Conservation (phyloP, 371 early-diverging fungal species). For the Rhizopus sp. region DNA sequence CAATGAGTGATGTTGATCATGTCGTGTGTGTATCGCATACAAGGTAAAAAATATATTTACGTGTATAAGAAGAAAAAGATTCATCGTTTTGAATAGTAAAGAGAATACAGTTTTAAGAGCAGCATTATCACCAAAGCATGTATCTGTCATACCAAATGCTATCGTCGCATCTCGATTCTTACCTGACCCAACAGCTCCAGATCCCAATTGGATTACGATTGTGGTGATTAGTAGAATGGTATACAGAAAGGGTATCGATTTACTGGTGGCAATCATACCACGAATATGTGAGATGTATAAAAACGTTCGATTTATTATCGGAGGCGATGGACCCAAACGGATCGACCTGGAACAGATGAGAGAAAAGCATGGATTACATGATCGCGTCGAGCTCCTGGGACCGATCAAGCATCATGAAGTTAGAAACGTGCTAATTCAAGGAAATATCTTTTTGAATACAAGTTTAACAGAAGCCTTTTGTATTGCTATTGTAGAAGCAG, state of each 20-base stretch:
- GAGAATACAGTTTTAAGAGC: conserved; percentile 97
- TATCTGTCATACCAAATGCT: conserved; percentile 99
- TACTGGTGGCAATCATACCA: conserved; percentile 93
- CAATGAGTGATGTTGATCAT: conserved; percentile 93
- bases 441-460: conserved; percentile 98
- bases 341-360: conserved; percentile 98
- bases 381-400: conserved; percentile 93
- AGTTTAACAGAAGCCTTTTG: conserved; percentile 99
- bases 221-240: conserved; percentile 94
- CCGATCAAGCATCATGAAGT: conserved; percentile 86
- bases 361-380: conserved; percentile 91
- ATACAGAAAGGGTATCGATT: conserved; percentile 96
- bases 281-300: conserved; percentile 86
- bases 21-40: conserved; percentile 99
- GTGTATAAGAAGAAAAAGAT: background rate
- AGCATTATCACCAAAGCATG: conserved; percentile 83
- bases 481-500: conserved; percentile 99
- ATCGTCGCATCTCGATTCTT: conserved; percentile 89
- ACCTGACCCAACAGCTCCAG: conserved; percentile 80
- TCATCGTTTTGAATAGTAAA: conserved; percentile 63
- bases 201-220: conserved; percentile 87
- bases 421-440: conserved; percentile 88
- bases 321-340: conserved; percentile 97
- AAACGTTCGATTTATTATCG: conserved; percentile 91
- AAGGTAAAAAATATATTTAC: conserved; percentile 52